Evolutionary conservation across 2,329 filamentous ascomycete genomes (phyloP), one percentile per base, ranked within the genome.

Genomic region (Colletotrichum chlorophyti): DNA sequence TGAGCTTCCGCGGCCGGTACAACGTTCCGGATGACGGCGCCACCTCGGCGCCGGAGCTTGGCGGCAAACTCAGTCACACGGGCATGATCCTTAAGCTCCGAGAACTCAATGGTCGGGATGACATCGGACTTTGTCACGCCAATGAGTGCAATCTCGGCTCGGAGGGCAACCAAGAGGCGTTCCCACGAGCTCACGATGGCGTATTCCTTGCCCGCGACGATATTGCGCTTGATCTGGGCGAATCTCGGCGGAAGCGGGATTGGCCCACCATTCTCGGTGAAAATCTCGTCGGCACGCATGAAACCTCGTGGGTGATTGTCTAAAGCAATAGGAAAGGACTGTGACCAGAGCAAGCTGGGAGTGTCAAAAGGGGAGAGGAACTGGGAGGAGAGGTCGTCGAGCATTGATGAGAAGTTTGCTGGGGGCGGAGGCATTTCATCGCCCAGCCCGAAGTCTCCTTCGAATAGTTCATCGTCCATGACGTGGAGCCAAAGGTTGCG

Each of bases 1-100:
- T 84, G 76, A 10, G 86, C 86, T 64, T 86, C 80, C 5, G 73
- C 68, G 26, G 78, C 75, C 10, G 85, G 81, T 2, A 91, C 74
- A 34, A 89, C 87, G 63, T 85, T 85, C 54, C 86, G 82, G 23
- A 91, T 79, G 17, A 91, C 82, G 35, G 80, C 48, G 88, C 76
- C 65, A 83, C 82, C 43, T 75, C 74, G 49, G 76, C 78, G 60
- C 32, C 60, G 60, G 23, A 63, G 54, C 50, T 60, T 63, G 45
- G 61, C 61, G 24, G 58, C 34, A 68, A 90, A 90, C 2, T 79
- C 74, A 21, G 80, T 74, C 3, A 83, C 79, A 48, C 81, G 78
- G 51, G 76, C 72, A 3, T 74, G 63, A 65, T 79, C 70, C 59
- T 76, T 73, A 21, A 85, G 78, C 60, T 83, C 79, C 65, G 71